Evolutionary conservation across 177 flowering plant species (phyloP), one percentile per base, ranked within the genome.

Genomic region (Telopea speciosissima): DNA sequence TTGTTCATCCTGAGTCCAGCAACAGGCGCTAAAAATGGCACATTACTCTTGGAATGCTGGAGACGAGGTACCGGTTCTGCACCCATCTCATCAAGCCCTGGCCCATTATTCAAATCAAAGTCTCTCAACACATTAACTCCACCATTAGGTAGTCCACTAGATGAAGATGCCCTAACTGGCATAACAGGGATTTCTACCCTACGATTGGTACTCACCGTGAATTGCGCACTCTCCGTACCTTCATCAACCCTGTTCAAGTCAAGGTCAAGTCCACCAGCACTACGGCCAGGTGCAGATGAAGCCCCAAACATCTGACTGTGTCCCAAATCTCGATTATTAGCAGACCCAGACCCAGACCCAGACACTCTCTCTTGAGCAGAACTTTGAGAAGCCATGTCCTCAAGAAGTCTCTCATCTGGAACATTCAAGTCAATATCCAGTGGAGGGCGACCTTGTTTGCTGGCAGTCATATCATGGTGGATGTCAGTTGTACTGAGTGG

Each of bases 71-170:
- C 67, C 62, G 81, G 76, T 66, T 87, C 95, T 36, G 75, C 64
- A 61, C 79, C 70, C 31, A 69, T 68, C 59, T 94, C 97, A 78
- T 91, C 97, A 79, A 77, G 74, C 26, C 67, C 75, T 19, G 99
- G 98, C 2, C 97, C 98, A 85, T 89, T 76, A 73, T 95, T 95
- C 79, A 93, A 80, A 85, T 95, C 98, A 73, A 95, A 93, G 75
- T 89, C 84, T 80, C 96, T 85, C 62, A 74, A 68, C 33, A 62
- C 81, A 76, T 78, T 83, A 33, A 69, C 78, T 69, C 81, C 90
- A 49, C 88, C 84, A 74, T 81, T 85, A 33, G 80, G 63, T 65
- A 67, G 28, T 63, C 72, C 78, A 76, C 75, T 61, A 7, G 83
- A 75, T 69, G 78, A 67, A 36, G 79, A 68, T 3, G 77, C 62